phyloP scores from a whole-genome alignment of 2,329 filamentous ascomycete genomes.

The Trichoderma cornu-damae region DNA sequence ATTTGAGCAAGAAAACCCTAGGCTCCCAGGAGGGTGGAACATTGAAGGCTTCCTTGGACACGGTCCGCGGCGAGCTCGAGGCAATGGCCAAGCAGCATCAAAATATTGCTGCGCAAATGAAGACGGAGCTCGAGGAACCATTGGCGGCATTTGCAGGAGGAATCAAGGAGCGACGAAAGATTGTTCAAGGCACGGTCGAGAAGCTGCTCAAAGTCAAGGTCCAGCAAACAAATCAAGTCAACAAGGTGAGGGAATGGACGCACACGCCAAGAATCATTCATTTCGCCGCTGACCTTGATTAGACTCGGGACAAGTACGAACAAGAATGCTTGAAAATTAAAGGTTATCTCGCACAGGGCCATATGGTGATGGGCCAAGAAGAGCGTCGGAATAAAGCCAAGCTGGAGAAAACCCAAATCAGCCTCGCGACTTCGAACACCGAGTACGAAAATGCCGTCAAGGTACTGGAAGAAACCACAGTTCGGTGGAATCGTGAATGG shows the following conservation, averaged over 20 bases:
- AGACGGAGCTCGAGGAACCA: slow-evolving; percentile 89
- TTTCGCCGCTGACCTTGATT: neutral
- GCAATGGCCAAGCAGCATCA: slow-evolving; percentile 92
- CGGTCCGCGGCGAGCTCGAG: slow-evolving; percentile 82
- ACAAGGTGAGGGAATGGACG: slow-evolving; percentile 60
- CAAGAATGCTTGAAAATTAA: slow-evolving; percentile 98
- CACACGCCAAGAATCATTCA: neutral
- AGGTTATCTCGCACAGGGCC: slow-evolving; percentile 93
- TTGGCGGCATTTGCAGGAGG: slow-evolving; percentile 85
- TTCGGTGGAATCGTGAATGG: slow-evolving; percentile 96
- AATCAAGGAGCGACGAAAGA: slow-evolving; percentile 95
- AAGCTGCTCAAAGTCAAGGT: slow-evolving; percentile 90
- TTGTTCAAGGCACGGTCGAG: slow-evolving; percentile 89
- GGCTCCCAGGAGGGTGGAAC: slow-evolving; percentile 84
- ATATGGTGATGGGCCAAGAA: slow-evolving; percentile 99
- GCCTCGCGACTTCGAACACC: slow-evolving; percentile 80
- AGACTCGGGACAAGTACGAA: slow-evolving; percentile 90
- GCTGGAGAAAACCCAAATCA: slow-evolving; percentile 97
- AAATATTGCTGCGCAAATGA: slow-evolving; percentile 88
- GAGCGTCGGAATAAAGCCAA: slow-evolving; percentile 99
- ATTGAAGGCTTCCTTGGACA: slow-evolving; percentile 77
- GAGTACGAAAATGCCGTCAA: slow-evolving; percentile 95
- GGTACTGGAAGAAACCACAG: slow-evolving; percentile 88
- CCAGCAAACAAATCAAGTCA: slow-evolving; percentile 83
- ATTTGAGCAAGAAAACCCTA: slow-evolving; percentile 79